phyloP scores from a whole-genome alignment of 352 stramenopile genomes.

The Globisporangium paddicum region DNA sequence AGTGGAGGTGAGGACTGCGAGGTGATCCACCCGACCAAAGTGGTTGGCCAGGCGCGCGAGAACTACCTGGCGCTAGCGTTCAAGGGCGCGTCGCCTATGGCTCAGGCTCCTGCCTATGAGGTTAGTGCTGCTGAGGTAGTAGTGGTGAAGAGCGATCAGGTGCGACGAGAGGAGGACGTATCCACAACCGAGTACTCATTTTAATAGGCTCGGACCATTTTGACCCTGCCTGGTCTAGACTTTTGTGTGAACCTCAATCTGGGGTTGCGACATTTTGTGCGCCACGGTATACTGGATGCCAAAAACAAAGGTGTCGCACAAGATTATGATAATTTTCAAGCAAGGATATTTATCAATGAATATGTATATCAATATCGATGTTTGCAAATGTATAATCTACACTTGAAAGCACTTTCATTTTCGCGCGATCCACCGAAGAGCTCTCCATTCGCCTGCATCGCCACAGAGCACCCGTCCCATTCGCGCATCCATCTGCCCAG shows the following conservation, averaged over 20 bases:
- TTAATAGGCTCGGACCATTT: neutral
- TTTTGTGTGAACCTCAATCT: too few relatives aligned
- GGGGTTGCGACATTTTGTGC: too few relatives aligned
- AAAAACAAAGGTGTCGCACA: too few relatives aligned
- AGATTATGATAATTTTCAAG: too few relatives aligned
- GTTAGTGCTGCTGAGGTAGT: too few relatives aligned
- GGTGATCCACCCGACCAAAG: constrained; percentile 10
- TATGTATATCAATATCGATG: too few relatives aligned
- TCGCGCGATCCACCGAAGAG: neutral
- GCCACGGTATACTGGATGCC: too few relatives aligned
- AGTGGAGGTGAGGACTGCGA: neutral
- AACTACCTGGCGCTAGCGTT: constrained; percentile 52
- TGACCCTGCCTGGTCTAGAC: neutral
- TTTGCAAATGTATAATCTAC: too few relatives aligned
- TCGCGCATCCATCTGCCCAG: neutral
- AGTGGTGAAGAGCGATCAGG: constrained; percentile 18
- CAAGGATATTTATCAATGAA: too few relatives aligned
- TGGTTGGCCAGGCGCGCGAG: neutral
- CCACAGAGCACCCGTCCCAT: neutral
- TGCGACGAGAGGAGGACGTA: constrained; percentile 20
- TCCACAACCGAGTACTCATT: constrained; percentile 7
- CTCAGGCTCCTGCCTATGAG: neutral
- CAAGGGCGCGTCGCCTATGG: constrained; percentile 13
- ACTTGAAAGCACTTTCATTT: too few relatives aligned
- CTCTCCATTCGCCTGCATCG: neutral